phyloP scores from a whole-genome alignment of 192 early-diverging fungal genomes.

The Coemansia sp. region DNA sequence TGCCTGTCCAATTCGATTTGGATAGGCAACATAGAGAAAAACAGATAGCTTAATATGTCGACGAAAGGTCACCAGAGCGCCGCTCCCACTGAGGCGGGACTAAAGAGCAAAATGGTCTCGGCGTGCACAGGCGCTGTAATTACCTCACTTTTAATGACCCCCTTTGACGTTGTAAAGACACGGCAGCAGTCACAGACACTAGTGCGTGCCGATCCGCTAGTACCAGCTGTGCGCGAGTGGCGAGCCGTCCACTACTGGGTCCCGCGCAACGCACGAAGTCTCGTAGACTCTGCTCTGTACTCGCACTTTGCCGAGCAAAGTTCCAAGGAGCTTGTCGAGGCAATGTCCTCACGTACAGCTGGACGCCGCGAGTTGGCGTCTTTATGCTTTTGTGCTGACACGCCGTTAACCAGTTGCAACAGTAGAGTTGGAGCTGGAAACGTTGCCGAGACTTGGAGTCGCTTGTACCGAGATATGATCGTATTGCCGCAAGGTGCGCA shows the following conservation, averaged over 20 bases:
- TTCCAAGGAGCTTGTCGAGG: not conserved
- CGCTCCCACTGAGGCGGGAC: constrained; percentile 16
- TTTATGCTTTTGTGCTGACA: constrained; percentile 27
- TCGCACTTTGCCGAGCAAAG: not conserved
- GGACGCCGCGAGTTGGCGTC: constrained; percentile 11
- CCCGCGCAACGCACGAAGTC: constrained; percentile 26
- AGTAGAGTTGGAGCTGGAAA: constrained; percentile 9
- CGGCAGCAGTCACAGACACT: constrained; percentile 42
- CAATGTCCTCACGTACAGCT: constrained; percentile 1
- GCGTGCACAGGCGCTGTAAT: constrained; percentile 82
- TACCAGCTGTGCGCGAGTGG: constrained; percentile 36
- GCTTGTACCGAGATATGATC: constrained; percentile 33
- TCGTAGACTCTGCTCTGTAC: constrained; percentile 22
- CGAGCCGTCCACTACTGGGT: constrained; percentile 23
- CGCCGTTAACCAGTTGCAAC: not conserved
- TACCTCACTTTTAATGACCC: constrained; percentile 68
- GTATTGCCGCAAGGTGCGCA: constrained; percentile 21
- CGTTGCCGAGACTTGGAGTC: constrained; percentile 17
- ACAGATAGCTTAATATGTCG: constrained; percentile 6
- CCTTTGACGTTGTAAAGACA: constrained; percentile 39
- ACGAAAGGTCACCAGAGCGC: not conserved
- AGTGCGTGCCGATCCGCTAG: constrained; percentile 28
- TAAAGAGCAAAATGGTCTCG: constrained; percentile 68
- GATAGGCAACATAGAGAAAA: not conserved
- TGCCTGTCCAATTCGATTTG: constrained; percentile 1